Percentiles rank a stretch among this genome's conserved stretches.
These are phyloP conservation scores for Fraxinus albicans DNA, from an alignment of 305 asterid genomes.

Conservation along the genomic window DNA sequence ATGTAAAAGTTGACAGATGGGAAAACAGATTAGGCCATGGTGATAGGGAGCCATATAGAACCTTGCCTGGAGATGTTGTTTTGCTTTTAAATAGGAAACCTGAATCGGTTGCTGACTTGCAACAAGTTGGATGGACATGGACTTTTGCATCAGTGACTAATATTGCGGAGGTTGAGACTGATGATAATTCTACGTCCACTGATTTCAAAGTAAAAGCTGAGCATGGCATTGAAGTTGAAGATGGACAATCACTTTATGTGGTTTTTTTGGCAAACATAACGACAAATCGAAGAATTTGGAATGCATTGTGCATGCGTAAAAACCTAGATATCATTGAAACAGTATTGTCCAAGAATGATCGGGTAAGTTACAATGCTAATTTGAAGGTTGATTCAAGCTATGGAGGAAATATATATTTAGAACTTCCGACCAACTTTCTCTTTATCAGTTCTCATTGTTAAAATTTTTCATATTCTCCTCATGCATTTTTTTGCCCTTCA, in stretches of 20 bases:
- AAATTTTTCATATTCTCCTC: background rate
- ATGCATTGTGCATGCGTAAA: constrained; percentile 33
- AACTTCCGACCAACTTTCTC: background rate
- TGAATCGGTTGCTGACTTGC: constrained; percentile 39
- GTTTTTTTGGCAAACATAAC: constrained; percentile 42
- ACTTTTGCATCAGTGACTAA: constrained; percentile 44
- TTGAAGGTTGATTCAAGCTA: background rate
- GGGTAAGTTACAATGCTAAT: constrained; percentile 35
- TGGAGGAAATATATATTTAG: background rate
- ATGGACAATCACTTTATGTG: constrained; percentile 28
- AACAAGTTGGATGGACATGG: constrained; percentile 30
- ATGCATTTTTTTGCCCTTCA: background rate
- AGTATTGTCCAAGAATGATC: constrained; percentile 30
- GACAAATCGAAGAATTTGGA: constrained; percentile 55
- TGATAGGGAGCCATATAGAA: constrained; percentile 49
- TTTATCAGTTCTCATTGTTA: background rate
- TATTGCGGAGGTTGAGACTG: constrained; percentile 30
- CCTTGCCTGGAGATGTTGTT: constrained; percentile 61
- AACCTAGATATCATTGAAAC: constrained; percentile 42
- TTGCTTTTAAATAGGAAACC: constrained; percentile 50
- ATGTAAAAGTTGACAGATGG: constrained; percentile 44
- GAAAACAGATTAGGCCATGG: constrained; percentile 31
- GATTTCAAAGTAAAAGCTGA: constrained; percentile 39
- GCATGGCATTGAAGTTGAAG: constrained; percentile 17
- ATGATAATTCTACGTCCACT: constrained; percentile 23